phyloP scores from a whole-genome alignment of 352 stramenopile species.

The Globisporangium perplexum region DNA sequence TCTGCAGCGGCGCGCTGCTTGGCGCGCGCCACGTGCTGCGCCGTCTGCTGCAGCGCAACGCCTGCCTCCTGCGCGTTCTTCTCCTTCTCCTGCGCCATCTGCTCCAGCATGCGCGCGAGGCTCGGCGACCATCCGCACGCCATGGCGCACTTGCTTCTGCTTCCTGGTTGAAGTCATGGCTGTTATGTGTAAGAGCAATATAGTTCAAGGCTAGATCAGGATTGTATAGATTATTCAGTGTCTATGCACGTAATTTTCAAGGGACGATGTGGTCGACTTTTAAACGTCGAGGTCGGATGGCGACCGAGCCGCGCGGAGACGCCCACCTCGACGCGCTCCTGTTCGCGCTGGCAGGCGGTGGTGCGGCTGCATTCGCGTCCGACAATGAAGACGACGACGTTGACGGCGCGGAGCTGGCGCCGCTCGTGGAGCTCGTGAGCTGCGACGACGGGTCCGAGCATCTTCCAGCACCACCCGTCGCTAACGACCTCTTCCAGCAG shows the following conservation, averaged over 20 bases:
- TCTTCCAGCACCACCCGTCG: background rate
- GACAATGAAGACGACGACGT: background rate
- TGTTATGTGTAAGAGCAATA: no score
- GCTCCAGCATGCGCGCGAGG: conserved; percentile 58
- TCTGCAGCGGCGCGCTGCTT: conserved; percentile 35
- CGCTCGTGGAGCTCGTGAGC: conserved; percentile 1
- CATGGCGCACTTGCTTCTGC: conserved; percentile 22
- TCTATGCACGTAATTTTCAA: no score
- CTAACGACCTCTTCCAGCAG: no score
- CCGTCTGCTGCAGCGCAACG: conserved; percentile 23
- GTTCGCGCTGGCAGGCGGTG: background rate
- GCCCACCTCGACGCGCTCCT: background rate
- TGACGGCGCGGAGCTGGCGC: background rate
- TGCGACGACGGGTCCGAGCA: background rate
- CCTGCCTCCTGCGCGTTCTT: conserved; percentile 28
- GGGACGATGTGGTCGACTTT: no score
- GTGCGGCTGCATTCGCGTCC: background rate
- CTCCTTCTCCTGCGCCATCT: conserved; percentile 62
- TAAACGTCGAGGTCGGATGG: no score
- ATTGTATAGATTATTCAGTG: no score
- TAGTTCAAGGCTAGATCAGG: no score
- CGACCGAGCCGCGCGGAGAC: no score
- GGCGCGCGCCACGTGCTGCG: conserved; percentile 29
- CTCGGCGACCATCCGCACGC: conserved; percentile 63
- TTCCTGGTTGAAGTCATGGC: background rate